Base-by-base conservation (phyloP, 1,139 yeast species). In the Taiozyma sp. region DNA sequence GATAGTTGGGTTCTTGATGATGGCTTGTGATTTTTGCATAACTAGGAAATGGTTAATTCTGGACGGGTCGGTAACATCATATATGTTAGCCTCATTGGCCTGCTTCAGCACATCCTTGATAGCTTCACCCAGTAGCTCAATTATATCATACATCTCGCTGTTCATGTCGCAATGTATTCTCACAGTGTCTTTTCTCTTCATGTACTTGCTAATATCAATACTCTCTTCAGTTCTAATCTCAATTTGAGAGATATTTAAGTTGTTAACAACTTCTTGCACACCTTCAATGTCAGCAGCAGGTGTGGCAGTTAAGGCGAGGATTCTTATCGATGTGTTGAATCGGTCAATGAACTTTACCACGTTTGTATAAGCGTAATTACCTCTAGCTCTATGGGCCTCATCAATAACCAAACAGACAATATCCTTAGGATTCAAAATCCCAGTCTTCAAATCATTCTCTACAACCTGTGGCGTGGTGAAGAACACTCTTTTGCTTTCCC, bases 381-480 rank as follows among this genome's bases (percentile, higher is more conserved):
- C 97, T 47, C 85, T 83, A 0, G 97, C 89, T 47, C 97, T 73
- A 67, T 95, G 99, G 0, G 99, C 99, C 71, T 95, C 99, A 69
- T 95, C 99, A 40, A 95, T 76, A 2, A 95, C 93, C 47, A 95
- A 62, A 51, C 95, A 79, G 0, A 81, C 85, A 10, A 95, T 73
- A 34, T 79, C 75, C 58, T 81, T 85, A 0, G 98, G 96, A 60
- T 88, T 80, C 30, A 91, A 69, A 2, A 80, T 70, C 0, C 97
- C 97, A 39, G 81, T 71, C 42, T 80, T 75, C 53, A 95, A 71
- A 67, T 95, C 99, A 66, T 90, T 89, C 56, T 89, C 97, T 2
- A 93, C 93, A 13, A 93, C 96, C 63, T 95, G 99, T 0, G 99
- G 99, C 0, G 99, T 95, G 1, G 97, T 83, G 67, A 95, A 95